Percentiles rank a stretch among this genome's conserved stretches.
Evolutionary conservation across 257 asterid genomes (phyloP).

Genomic region (Nicotiana tabacum): DNA sequence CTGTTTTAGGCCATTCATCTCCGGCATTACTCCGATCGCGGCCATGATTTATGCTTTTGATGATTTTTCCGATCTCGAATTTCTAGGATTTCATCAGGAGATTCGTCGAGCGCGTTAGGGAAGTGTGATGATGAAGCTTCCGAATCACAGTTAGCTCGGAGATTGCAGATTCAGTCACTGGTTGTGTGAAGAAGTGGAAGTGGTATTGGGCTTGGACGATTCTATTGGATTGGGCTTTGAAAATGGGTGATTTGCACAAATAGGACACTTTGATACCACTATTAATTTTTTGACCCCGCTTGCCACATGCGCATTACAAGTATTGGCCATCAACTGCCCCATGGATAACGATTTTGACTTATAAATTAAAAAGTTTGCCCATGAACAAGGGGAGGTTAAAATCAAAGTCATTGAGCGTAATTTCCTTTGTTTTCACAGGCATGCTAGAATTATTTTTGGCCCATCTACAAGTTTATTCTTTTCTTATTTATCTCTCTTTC

Average conservation of each 20-base stretch:
- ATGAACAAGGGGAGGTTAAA: too few relatives aligned
- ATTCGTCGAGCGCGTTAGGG: not conserved
- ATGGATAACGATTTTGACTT: too few relatives aligned
- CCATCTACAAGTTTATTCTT: too few relatives aligned
- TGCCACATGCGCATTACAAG: too few relatives aligned
- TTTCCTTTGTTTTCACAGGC: too few relatives aligned
- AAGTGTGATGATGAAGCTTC: not conserved
- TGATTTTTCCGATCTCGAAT: not conserved
- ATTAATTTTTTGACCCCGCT: too few relatives aligned
- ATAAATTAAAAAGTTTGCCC: too few relatives aligned
- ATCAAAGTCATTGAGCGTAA: too few relatives aligned
- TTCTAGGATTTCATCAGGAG: not conserved
- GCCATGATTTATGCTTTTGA: not conserved
- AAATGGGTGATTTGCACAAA: too few relatives aligned
- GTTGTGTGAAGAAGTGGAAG: not conserved
- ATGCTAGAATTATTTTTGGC: too few relatives aligned
- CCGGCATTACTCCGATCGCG: slow-evolving; percentile 11
- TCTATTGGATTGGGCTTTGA: not conserved
- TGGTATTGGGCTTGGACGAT: not conserved
- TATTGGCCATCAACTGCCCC: fast-evolving
- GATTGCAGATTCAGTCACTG: slow-evolving; percentile 5
- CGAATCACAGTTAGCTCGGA: slow-evolving; percentile 1
- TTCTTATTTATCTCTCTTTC: too few relatives aligned
- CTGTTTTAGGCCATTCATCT: not conserved
- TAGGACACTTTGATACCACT: too few relatives aligned